Percentiles rank a stretch among this genome's conserved stretches.
phyloP scores from a whole-genome alignment of 805 yeast genomes.

The Candida multigemmis region DNA sequence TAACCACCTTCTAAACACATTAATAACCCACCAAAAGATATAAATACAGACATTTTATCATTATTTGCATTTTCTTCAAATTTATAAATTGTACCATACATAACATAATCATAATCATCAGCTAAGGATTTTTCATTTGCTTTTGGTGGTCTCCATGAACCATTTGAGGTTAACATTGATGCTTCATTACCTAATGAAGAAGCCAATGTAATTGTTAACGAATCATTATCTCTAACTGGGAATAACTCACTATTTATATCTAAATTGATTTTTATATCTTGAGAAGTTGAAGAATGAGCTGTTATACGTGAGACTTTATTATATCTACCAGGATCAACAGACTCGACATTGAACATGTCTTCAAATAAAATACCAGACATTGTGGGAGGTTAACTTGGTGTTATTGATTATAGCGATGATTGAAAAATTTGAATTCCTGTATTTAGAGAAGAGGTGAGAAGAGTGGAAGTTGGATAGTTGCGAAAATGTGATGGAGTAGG shows the following conservation, averaged over 20 bases:
- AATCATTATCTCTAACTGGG: constrained; percentile 70
- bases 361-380: constrained; percentile 72
- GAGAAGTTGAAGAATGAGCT: constrained; percentile 76
- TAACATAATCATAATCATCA: constrained; percentile 95
- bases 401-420: too few species aligned
- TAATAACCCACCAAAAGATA: constrained; percentile 91
- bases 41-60: constrained; percentile 76
- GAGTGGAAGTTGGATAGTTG: too few species aligned
- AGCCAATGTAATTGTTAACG: constrained; percentile 80
- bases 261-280: constrained; percentile 72
- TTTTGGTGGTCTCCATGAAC: constrained; percentile 79
- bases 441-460: too few species aligned
- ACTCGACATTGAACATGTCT: constrained; percentile 80
- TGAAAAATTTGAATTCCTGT: too few species aligned
- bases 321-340: constrained; percentile 82
- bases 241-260: constrained; percentile 89
- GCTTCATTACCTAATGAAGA: constrained; percentile 52
- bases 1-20: constrained; percentile 93
- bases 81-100: constrained; percentile 96
- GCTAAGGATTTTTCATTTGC: constrained; percentile 80
- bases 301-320: constrained; percentile 86
- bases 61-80: constrained; percentile 74
- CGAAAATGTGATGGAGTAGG: too few species aligned
- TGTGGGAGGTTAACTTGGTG: too few species aligned
- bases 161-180: constrained; percentile 38